Evolutionary conservation across 148 eudicot genomes (phyloP), one percentile per base, ranked within the genome.

Genomic region (Amaranthus palmeri): DNA sequence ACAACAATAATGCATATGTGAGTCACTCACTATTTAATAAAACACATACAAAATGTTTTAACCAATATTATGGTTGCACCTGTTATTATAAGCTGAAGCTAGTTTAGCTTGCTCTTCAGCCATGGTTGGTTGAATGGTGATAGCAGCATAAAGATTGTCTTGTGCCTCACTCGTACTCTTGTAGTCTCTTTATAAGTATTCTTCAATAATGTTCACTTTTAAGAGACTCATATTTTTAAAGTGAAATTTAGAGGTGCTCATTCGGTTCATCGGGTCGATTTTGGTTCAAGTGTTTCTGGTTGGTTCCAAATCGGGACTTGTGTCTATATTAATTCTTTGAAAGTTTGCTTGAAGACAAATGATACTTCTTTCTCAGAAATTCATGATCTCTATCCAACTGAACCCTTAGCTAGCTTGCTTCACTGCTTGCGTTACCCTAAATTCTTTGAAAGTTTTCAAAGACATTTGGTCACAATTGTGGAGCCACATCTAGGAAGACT

Each of bases 91-190:
- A 77, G 97, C 98, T 68, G 97, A 91, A 76, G 98, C 98, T 72
- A 93, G 79, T 80, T 91, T 91, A 44, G 93, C 97, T 85, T 91
- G 98, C 72, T 97, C 97, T 84, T 93, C 98, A 59, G 98, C 97
- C 98, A 93, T 91, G 69, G 87, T 72, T 64, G 98, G 98, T 10
- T 97, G 87, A 63, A 89, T 79, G 65, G 69, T 76, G 76, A 93
- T 91, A 71, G 98, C 98, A n/a, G n/a, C n/a, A 80, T 78, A 85
- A 70, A 82, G 44, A 74, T 93, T 91, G 65, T 93, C 98, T 80
- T 89, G 98, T 51, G 98, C 97, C 77, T 93, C 97, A 81, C 72
- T 93, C 49, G n/a, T n/a, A 91, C 96, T 80, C 96, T 86, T 59
- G 97, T 96, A 65, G 91, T 84, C 82, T 93, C 98, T 78, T 91